Conservation (phyloP, 1,284 basidiomycete species). For the Papiliotrema nemorosa region DNA sequence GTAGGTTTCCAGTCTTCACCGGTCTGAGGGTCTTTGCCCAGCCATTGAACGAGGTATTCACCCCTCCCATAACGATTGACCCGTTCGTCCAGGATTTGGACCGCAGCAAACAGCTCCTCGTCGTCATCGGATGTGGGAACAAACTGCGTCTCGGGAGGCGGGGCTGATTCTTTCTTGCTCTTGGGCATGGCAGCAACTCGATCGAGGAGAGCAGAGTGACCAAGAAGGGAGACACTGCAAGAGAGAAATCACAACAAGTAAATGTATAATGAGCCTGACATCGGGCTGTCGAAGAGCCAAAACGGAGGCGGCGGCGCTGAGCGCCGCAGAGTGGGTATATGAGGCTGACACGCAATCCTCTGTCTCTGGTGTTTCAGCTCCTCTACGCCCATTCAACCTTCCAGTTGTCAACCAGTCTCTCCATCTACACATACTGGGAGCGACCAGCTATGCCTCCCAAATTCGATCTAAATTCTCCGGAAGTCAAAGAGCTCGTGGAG, state of each 20-base stretch:
- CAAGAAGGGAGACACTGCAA: not conserved
- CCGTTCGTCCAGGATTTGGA: slow-evolving; percentile 26
- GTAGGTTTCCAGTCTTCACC: slow-evolving; percentile 26
- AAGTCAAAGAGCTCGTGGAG: slow-evolving; percentile 55
- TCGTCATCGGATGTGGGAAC: slow-evolving; percentile 10
- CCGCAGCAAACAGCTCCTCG: slow-evolving; percentile 18
- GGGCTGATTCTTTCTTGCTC: no score
- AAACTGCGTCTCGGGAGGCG: slow-evolving; percentile 10
- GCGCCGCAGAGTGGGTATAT: not conserved
- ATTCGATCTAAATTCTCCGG: slow-evolving; percentile 54
- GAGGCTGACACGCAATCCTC: not conserved
- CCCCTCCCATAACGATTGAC: not conserved
- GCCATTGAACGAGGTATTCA: slow-evolving; percentile 37
- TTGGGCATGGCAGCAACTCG: not conserved
- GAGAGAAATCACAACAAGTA: not conserved
- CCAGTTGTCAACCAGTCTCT: not conserved
- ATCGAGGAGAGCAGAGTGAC: not conserved
- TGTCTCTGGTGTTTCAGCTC: no score
- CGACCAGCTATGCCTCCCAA: slow-evolving; percentile 56
- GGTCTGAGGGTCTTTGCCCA: slow-evolving; percentile 26
- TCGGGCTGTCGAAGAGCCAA: not conserved
- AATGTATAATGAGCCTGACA: not conserved
- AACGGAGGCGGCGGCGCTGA: not conserved
- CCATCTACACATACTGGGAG: no score
- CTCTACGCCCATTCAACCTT: no score